Evolutionary conservation across 1,284 basidiomycete species (phyloP), one percentile per base, ranked within the genome.

Genomic region (Sparassis latifolia): DNA sequence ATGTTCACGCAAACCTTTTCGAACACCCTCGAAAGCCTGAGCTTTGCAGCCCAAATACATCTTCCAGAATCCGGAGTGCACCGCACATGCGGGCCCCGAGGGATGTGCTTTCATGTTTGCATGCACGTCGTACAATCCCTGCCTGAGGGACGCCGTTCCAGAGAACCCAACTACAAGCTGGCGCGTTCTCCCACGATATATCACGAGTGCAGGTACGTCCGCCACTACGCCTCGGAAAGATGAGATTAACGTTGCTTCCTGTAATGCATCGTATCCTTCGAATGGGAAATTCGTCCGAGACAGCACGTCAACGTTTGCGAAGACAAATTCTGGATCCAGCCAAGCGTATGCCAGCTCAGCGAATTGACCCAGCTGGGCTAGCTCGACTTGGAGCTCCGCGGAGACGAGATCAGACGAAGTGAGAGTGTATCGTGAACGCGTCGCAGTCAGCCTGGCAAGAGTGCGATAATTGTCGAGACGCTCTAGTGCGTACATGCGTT

Each of bases 11-110:
- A 92, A 71, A 28, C 82, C 78, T 50, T 71, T 72, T 50, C 84
- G 68, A 49, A 92, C 79, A 48, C 76, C 73, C 52, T 87, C 83
- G 66, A 87, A 89, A 53, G 84, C 78, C 42, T 80, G 48, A 1
- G 49, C 29, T 53, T 63, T 65, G 3, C 77, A 62, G 4, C 77
- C 77, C 48, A 66, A 61, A 57, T 78, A 80, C 49, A 81, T 55
- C 27, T 64, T 61, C 75, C 76, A 80, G 56, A 80, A 80, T 2
- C 79, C 78, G 3, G 69, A 62, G 58, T 81, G 79, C 30, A 79
- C 74, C 10, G 50, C 49, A 41, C 52, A 60, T 2, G 71, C 71
- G 12, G 58, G 54, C 7, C 44, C 62, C 33, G 69, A 69, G 3
- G 69, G 70, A 55, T 77, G 72, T 1, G 47, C 41, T 42, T 62